Evolutionary conservation across 768 basidiomycete genomes (phyloP).

Genomic region (Sistotremastrum niveocremeum): DNA sequence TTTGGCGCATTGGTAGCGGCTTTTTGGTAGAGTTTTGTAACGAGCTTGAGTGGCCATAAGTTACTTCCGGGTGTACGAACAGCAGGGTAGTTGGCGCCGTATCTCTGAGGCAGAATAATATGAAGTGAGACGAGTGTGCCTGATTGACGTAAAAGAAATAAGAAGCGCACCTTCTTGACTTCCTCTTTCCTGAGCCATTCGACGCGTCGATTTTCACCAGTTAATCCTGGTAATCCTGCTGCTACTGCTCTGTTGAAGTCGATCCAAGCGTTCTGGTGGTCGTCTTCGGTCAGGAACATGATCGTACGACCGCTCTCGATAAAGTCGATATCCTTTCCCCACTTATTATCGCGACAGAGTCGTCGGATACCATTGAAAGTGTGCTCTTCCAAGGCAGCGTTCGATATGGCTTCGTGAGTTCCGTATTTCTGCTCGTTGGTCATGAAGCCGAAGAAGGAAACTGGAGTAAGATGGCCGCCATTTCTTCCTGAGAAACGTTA

Average conservation of each 20-base stretch:
- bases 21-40: constrained; percentile 44
- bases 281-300: constrained; percentile 34
- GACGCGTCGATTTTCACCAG: constrained; percentile 26
- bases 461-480: constrained; percentile 59
- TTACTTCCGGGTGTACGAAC: constrained; percentile 44
- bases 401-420: constrained; percentile 38
- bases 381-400: constrained; percentile 43
- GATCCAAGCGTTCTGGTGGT: constrained; percentile 21
- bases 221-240: constrained; percentile 23
- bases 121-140: neutral
- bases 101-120: constrained; percentile 12
- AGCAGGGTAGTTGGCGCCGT: constrained; percentile 39
- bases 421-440: constrained; percentile 28
- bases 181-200: constrained; percentile 35
- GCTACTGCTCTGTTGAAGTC: constrained; percentile 41
- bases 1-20: constrained; percentile 18
- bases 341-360: constrained; percentile 31
- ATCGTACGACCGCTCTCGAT: constrained; percentile 40
- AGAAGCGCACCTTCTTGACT: constrained; percentile 29
- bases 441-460: constrained; percentile 32
- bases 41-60: constrained; percentile 73
- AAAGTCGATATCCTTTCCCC: constrained; percentile 44
- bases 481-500: constrained; percentile 46
- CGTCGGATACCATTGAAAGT: constrained; percentile 34
- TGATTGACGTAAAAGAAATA: neutral